Conservation (phyloP, 1,284 basidiomycete genomes). For the Rhodotorula mucilaginosa region DNA sequence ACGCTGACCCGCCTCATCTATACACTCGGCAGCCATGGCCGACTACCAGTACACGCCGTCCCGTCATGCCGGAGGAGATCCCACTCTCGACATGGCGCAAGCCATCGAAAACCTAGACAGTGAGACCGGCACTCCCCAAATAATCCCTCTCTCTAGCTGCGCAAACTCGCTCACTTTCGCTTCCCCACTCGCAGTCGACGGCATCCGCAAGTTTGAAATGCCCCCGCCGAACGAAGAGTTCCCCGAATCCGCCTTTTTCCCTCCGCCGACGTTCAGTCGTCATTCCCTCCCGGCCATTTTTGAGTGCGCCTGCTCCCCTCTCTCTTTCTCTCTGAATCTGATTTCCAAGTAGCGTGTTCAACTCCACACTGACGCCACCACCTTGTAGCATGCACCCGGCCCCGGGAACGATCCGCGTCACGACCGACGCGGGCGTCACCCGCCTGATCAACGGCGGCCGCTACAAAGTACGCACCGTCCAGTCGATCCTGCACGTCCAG, state of each 20-base stretch:
- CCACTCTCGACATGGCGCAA: constrained; percentile 63
- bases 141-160: no score
- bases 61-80: constrained; percentile 55
- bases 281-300: constrained; percentile 72
- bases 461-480: constrained; percentile 72
- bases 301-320: constrained; percentile 56
- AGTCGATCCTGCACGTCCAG: constrained; percentile 66
- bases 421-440: constrained; percentile 59
- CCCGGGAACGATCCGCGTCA: constrained; percentile 47
- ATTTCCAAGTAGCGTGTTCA: not conserved
- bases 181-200: constrained; percentile 20
- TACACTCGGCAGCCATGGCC: constrained; percentile 66
- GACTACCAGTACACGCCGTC: constrained; percentile 84
- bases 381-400: constrained; percentile 63
- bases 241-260: constrained; percentile 59
- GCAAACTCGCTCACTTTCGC: no score
- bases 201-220: constrained; percentile 35
- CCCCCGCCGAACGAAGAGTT: constrained; percentile 37
- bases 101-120: constrained; percentile 78
- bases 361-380: not conserved
- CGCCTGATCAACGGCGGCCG: constrained; percentile 73
- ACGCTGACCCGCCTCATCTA: not conserved
- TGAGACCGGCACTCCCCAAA: constrained; percentile 47
- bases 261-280: constrained; percentile 78
- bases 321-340: not conserved